phyloP scores from a whole-genome alignment of 2,329 filamentous ascomycete genomes.

The Fusarium liriodendri region DNA sequence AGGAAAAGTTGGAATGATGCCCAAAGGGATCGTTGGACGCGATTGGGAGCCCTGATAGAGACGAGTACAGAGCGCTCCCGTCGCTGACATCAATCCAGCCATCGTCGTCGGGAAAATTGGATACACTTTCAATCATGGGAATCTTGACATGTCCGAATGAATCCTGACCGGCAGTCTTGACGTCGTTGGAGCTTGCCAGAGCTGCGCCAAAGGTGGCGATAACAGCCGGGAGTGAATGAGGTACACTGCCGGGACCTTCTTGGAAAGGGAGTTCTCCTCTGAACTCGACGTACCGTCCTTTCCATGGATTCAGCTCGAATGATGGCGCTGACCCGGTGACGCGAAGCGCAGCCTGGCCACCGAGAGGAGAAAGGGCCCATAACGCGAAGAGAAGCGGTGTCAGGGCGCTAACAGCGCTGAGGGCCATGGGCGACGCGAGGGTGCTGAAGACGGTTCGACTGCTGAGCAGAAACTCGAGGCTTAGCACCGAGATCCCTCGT shows the following conservation, averaged over 20 bases:
- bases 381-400: conserved; percentile 13
- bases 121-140: conserved; percentile 8
- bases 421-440: conserved; percentile 2
- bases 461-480: conserved; percentile 16
- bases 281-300: conserved; percentile 17
- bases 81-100: conserved; percentile 10
- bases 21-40: not conserved
- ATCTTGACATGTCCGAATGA: conserved; percentile 21
- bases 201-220: conserved; percentile 4
- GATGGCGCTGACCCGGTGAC: conserved; percentile 4
- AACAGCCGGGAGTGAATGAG: not conserved
- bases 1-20: not conserved
- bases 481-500: conserved; percentile 19
- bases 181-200: not conserved
- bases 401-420: not conserved
- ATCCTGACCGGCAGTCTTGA: conserved; percentile 16
- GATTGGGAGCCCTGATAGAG: conserved; percentile 12
- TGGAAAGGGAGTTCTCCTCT: not conserved
- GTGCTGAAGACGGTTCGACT: conserved; percentile 21
- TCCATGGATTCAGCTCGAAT: not conserved
- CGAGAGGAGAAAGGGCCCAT: conserved; percentile 20
- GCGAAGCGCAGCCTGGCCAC: conserved; percentile 18
- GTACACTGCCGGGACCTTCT: not conserved
- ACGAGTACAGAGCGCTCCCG: not conserved
- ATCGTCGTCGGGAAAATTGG: not conserved